Percentiles rank a stretch among this genome's conserved stretches.
Conservation (phyloP, 2,329 filamentous ascomycete species). For the Fusarium sp. region DNA sequence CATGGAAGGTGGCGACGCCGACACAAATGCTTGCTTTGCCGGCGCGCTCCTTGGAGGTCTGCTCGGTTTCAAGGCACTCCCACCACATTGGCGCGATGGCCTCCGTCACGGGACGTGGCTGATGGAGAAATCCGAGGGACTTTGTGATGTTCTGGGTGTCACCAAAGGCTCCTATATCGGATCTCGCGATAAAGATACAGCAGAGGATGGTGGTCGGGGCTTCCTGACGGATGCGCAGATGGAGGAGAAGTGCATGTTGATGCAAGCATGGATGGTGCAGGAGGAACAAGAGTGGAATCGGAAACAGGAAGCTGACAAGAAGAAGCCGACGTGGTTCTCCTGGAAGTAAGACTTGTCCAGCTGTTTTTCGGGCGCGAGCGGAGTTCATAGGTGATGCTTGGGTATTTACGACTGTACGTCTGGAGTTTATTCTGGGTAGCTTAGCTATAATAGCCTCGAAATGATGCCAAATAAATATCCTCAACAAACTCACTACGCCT, state of each 20-base stretch:
- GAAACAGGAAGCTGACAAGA: constrained; percentile 43
- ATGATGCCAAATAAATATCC: neutral
- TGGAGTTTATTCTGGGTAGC: neutral
- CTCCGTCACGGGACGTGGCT: constrained; percentile 63
- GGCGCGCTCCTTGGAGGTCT: constrained; percentile 66
- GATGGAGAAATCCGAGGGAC: constrained; percentile 58
- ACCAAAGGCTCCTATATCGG: constrained; percentile 53
- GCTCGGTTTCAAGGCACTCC: constrained; percentile 63
- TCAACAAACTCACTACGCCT: neutral
- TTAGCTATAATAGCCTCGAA: neutral
- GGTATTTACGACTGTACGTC: constrained; percentile 1
- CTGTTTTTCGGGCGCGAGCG: neutral
- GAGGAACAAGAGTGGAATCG: constrained; percentile 49
- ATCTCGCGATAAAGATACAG: constrained; percentile 58
- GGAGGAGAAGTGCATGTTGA: constrained; percentile 53
- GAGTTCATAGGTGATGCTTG: constrained; percentile 3
- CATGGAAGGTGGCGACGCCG: constrained; percentile 68
- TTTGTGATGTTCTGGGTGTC: constrained; percentile 58
- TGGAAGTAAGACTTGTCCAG: constrained; percentile 33
- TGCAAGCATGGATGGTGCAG: constrained; percentile 52
- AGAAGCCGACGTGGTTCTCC: constrained; percentile 40
- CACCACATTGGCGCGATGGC: constrained; percentile 65
- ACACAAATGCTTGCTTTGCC: constrained; percentile 69
- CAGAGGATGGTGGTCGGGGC: constrained; percentile 59
- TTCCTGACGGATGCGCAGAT: constrained; percentile 57